Evolutionary conservation across 768 basidiomycete species (phyloP), one percentile per base, ranked within the genome.

Genomic region (Cystobasidium onofrii): DNA sequence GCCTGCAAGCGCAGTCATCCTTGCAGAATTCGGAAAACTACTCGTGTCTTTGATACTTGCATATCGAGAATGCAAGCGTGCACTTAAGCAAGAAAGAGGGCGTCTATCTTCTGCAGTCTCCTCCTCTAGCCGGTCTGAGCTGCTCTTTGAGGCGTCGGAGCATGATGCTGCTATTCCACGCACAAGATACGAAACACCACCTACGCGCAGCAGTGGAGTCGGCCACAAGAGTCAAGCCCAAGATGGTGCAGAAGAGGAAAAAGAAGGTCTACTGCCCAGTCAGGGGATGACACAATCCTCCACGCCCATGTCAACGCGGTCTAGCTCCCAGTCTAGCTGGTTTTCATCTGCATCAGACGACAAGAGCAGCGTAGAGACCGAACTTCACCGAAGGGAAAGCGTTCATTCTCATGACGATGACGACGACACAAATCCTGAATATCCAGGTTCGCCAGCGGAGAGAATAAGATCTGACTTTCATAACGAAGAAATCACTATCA

Each of bases 1-100:
- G 25, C 69, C 69, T 15, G 69, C 69, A 34, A 60, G 54, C 55
- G 69, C 69, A n/a, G 69, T 71, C 39, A 36, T 71, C 34, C 27
- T 71, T 3, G 43, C 69, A 6, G 69, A 71, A 60, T 39, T 71
- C 7, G 69, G 69, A 23, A 71, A 71, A 44, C 41, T 71, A 17
- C 25, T 36, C 33, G 10, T 55, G 10, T 71, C 69, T 29, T 18
- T 71, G 2, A 3, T 60, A 6, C 55, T 71, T 6, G 69, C 69
- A 20, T 71, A 33, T 17, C 20, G 69, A 27, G 69, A 71, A 34
- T 41, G 36, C 25, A 39, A 46, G 17, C 10, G 18, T 4, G 43
- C 63, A 2, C 15, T 64, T 1, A 27, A 18, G 31, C 36, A 64
- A 25, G 63, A 64, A 36, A 25, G 33, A 34, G 57, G 31, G 20